phyloP scores from a whole-genome alignment of 306 rosid genomes.

The Malus fusca region DNA sequence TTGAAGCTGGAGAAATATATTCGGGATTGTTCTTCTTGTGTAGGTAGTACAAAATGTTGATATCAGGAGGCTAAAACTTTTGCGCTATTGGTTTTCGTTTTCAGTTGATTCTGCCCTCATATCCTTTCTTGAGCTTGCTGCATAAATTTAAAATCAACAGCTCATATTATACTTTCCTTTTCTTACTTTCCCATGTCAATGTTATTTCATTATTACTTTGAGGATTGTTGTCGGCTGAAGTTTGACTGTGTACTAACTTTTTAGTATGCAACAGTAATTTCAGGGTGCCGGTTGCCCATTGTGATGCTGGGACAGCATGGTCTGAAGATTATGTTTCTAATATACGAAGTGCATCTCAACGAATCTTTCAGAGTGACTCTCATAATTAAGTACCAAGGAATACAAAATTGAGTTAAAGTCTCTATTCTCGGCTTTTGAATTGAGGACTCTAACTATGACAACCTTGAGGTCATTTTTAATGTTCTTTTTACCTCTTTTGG shows the following conservation, averaged over 20 bases:
- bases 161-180: neutral
- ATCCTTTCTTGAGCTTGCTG: neutral
- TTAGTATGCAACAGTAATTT: conserved; percentile 34
- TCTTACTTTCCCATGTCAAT: neutral
- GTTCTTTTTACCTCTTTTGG: conserved; percentile 78
- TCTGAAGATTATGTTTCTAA: conserved; percentile 43
- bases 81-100: neutral
- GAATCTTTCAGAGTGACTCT: conserved; percentile 42
- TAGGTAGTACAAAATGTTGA: neutral
- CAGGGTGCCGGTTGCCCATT: conserved; percentile 54
- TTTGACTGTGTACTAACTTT: conserved; percentile 14
- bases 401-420: conserved; percentile 64
- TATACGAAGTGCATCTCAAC: conserved; percentile 32
- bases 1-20: neutral
- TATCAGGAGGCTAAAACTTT: neutral
- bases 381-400: conserved; percentile 45
- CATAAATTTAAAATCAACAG: neutral
- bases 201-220: neutral
- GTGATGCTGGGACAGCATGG: conserved; percentile 62
- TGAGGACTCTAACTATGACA: conserved; percentile 40
- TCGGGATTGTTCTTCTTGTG: neutral
- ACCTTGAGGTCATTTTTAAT: conserved; percentile 60
- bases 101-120: neutral
- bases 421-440: conserved; percentile 64
- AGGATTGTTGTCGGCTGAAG: conserved; percentile 14